Percentiles rank a stretch among this genome's conserved stretches.
These are phyloP conservation scores for Nothophoma quercina DNA, from an alignment of 2,329 filamentous ascomycete species.

Conservation along the genomic window DNA sequence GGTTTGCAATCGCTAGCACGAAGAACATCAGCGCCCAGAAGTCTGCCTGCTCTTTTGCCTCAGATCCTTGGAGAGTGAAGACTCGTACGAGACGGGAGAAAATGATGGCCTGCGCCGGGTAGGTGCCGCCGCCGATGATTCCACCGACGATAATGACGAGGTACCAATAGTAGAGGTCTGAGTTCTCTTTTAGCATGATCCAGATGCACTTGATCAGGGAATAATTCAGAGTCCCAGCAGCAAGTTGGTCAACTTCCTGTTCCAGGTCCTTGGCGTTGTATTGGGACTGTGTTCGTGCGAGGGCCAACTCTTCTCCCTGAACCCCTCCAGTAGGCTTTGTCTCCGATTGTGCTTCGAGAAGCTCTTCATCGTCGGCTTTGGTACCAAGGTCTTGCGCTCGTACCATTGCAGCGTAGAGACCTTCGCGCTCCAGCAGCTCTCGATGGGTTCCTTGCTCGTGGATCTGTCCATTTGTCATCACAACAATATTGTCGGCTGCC, in stretches of 20 bases:
- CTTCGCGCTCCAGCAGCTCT: conserved; percentile 20
- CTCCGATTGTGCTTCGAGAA: conserved; percentile 4
- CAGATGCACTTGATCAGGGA: conserved; percentile 19
- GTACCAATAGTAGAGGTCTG: conserved; percentile 15
- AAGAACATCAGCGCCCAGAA: conserved; percentile 39
- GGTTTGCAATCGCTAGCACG: conserved; percentile 22
- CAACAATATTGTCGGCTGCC: conserved; percentile 51
- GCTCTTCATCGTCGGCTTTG: conserved; percentile 2
- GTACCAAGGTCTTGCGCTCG: conserved; percentile 38
- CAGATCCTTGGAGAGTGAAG: conserved; percentile 24
- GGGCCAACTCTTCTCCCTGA: too few species aligned
- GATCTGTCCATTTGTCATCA: conserved; percentile 50
- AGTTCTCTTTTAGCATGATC: conserved; percentile 24
- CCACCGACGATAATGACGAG: conserved; percentile 7
- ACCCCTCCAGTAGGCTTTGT: not conserved
- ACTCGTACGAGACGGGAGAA: conserved; percentile 24
- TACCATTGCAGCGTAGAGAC: conserved; percentile 30
- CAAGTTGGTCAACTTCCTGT: conserved; percentile 14
- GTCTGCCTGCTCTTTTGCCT: conserved; percentile 20
- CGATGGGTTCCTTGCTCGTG: conserved; percentile 47
- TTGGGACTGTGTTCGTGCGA: conserved; percentile 17
- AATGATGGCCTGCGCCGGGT: conserved; percentile 24
- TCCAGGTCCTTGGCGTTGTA: conserved; percentile 5
- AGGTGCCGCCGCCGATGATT: conserved; percentile 10
- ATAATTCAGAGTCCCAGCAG: conserved; percentile 17